Percentiles rank a stretch among this genome's conserved stretches.
Conservation (phyloP, 1,284 basidiomycete species). For the Pyrrhoderma noxium region DNA sequence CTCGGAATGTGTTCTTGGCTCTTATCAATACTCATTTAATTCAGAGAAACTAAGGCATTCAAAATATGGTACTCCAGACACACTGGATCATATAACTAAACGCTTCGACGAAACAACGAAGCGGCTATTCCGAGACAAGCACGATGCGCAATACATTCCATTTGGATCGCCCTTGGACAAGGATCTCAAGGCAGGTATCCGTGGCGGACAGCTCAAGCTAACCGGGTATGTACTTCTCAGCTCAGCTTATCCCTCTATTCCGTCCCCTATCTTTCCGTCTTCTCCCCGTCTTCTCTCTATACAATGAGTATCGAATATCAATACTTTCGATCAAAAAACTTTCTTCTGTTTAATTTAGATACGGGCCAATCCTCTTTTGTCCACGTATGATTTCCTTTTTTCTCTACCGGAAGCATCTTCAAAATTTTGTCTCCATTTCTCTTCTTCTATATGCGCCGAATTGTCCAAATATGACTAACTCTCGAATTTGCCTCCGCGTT, state of each 20-base stretch:
- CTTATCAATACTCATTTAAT: neutral
- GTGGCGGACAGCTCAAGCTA: conserved; percentile 61
- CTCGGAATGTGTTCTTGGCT: neutral
- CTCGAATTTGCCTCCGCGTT: neutral
- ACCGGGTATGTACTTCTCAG: conserved; percentile 49
- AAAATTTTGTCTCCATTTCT: too few relatives aligned
- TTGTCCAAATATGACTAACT: neutral
- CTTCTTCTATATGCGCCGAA: neutral
- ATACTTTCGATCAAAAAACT: too few relatives aligned
- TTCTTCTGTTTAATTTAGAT: too few relatives aligned
- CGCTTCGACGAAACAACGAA: conserved; percentile 77
- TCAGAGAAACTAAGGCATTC: conserved; percentile 63
- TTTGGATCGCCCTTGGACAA: conserved; percentile 76
- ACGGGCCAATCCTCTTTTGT: too few relatives aligned
- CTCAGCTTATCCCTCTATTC: neutral
- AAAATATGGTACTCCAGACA: conserved; percentile 59
- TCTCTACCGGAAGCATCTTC: too few relatives aligned
- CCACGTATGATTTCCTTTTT: too few relatives aligned
- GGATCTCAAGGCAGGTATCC: conserved; percentile 58
- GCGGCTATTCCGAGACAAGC: conserved; percentile 60
- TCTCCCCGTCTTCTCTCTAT: neutral
- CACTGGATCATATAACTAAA: conserved; percentile 64
- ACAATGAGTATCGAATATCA: too few relatives aligned
- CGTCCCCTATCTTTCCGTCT: neutral
- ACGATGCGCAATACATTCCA: conserved; percentile 59